phyloP scores from a whole-genome alignment of 257 asterid species.

The Solanum tacnaense region DNA sequence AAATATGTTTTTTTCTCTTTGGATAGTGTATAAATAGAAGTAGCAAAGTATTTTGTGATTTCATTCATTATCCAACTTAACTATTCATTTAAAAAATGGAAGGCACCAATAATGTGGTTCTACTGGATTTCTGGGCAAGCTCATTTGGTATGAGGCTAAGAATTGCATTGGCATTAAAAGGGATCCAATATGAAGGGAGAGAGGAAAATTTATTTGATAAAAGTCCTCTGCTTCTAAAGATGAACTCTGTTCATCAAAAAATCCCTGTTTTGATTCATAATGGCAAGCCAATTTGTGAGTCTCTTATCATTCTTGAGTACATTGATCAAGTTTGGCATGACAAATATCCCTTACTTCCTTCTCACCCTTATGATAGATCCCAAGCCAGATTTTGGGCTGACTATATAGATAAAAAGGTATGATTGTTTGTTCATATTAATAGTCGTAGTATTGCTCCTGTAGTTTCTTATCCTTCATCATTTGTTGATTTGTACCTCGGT shows the following conservation, averaged over 20 bases:
- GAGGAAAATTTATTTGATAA: background rate
- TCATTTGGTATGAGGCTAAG: background rate
- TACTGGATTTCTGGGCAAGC: background rate
- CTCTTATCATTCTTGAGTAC: background rate
- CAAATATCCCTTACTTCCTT: background rate
- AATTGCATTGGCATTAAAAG: background rate
- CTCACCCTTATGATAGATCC: background rate
- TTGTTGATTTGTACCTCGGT: fast-evolving
- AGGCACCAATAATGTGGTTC: background rate
- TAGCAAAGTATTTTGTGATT: background rate
- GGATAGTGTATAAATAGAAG: background rate
- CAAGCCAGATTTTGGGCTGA: slow-evolving; percentile 6
- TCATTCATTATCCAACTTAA: background rate
- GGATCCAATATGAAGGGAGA: background rate
- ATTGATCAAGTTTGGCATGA: background rate
- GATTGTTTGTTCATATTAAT: background rate
- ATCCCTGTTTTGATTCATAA: background rate
- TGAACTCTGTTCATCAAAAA: background rate
- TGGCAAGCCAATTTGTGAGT: background rate
- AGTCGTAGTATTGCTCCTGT: background rate
- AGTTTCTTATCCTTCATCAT: background rate
- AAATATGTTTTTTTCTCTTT: too few relatives aligned
- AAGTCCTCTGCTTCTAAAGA: background rate
- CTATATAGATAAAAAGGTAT: background rate
- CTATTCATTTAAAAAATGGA: background rate